Percentiles rank a stretch among this genome's conserved stretches.
Conservation (phyloP, 73 alveolate species). For the Stentor coeruleus region DNA sequence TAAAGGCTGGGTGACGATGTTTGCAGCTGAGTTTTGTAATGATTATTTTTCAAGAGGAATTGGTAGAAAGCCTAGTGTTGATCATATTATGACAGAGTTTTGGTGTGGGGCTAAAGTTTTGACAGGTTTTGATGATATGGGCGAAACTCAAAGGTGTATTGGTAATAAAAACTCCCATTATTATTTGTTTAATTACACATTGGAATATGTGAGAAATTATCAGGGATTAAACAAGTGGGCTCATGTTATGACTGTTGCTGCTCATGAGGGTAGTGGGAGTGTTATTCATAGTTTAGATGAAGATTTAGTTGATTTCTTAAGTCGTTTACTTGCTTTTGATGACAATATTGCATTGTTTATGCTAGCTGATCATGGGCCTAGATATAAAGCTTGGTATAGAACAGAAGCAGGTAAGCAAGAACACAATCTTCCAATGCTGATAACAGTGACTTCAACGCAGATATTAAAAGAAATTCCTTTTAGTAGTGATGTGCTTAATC, state of each 20-base stretch:
- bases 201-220: neutral
- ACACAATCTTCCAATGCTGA: neutral
- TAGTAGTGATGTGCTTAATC: neutral
- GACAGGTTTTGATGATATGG: neutral
- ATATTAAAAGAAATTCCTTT: neutral
- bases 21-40: neutral
- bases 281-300: neutral
- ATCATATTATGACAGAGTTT: neutral
- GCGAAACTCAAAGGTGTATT: neutral
- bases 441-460: neutral
- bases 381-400: neutral
- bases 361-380: neutral
- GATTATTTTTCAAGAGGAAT: neutral
- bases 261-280: neutral
- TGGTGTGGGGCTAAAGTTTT: neutral
- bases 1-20: conserved; percentile 10
- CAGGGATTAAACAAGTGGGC: neutral
- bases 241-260: neutral
- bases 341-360: neutral
- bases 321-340: neutral
- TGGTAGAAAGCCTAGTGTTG: neutral
- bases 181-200: neutral
- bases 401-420: neutral
- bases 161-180: neutral
- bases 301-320: neutral